Conservation (phyloP, 345 rosid species). For the Melastoma malabathricum region DNA sequence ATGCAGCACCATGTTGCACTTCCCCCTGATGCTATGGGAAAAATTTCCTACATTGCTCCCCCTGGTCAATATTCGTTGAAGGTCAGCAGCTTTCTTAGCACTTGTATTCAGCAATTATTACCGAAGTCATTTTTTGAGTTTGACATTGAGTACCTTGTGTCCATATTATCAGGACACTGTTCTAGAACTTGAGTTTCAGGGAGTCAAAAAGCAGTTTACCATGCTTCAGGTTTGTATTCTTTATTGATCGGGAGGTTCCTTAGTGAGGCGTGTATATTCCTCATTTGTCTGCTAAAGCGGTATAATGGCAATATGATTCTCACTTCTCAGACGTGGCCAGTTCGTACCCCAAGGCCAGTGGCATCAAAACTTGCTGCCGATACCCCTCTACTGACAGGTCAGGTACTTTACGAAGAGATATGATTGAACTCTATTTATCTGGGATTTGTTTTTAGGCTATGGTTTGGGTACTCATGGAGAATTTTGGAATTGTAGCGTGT, state of each 20-base stretch:
- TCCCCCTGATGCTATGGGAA: constrained; percentile 98
- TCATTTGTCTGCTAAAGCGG: background rate
- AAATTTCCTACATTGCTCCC: constrained; percentile 82
- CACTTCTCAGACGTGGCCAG: constrained; percentile 91
- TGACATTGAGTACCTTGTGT: no score
- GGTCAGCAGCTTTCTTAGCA: constrained; percentile 22
- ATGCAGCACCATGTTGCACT: constrained; percentile 85
- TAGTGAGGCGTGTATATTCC: background rate
- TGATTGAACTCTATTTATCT: no score
- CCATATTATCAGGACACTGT: constrained; percentile 62
- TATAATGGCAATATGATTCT: constrained; percentile 4
- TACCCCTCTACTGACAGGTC: constrained; percentile 94
- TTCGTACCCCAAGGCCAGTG: constrained; percentile 98
- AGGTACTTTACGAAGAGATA: constrained; percentile 31
- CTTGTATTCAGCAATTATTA: no score
- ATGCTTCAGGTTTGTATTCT: constrained; percentile 84
- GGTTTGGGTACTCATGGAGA: background rate
- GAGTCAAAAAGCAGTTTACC: constrained; percentile 77
- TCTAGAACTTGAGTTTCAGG: constrained; percentile 96
- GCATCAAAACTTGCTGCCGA: constrained; percentile 99
- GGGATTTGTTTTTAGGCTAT: background rate
- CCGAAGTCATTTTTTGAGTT: no score
- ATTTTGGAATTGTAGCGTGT: constrained; percentile 58
- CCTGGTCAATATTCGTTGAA: constrained; percentile 96
- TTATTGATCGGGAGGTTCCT: background rate